phyloP scores from a whole-genome alignment of 2,329 filamentous ascomycete species.

The Sporothrix curviconia region DNA sequence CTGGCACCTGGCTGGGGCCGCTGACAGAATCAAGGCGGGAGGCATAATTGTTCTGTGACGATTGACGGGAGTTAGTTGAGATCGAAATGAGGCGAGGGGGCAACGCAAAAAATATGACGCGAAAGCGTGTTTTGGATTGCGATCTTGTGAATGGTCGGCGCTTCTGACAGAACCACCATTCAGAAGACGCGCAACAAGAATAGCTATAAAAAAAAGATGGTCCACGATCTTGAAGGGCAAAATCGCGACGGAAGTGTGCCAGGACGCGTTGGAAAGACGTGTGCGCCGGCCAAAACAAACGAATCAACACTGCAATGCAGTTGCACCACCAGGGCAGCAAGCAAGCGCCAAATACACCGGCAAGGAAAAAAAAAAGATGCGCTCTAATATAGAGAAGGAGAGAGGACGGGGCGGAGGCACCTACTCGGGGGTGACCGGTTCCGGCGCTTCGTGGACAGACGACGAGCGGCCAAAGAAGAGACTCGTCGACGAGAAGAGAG shows the following conservation, averaged over 20 bases:
- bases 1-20: background rate
- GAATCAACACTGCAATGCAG: no score
- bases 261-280: no score
- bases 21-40: background rate
- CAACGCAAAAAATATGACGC: background rate
- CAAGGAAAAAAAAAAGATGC: background rate
- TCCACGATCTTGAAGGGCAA: no score
- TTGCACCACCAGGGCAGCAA: no score
- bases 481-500: constrained; percentile 12
- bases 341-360: background rate
- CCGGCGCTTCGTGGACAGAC: background rate
- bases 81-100: background rate
- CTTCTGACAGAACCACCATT: no score
- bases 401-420: background rate
- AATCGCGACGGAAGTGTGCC: no score
- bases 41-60: background rate
- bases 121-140: no score
- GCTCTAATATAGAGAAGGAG: background rate
- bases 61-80: background rate
- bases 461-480: constrained; percentile 12
- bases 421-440: background rate
- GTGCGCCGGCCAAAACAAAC: no score
- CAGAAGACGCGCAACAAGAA: no score
- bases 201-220: no score
- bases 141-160: no score